Base-by-base conservation (phyloP, 495 filamentous ascomycete genomes). In the Trichoderma orchidacearum region DNA sequence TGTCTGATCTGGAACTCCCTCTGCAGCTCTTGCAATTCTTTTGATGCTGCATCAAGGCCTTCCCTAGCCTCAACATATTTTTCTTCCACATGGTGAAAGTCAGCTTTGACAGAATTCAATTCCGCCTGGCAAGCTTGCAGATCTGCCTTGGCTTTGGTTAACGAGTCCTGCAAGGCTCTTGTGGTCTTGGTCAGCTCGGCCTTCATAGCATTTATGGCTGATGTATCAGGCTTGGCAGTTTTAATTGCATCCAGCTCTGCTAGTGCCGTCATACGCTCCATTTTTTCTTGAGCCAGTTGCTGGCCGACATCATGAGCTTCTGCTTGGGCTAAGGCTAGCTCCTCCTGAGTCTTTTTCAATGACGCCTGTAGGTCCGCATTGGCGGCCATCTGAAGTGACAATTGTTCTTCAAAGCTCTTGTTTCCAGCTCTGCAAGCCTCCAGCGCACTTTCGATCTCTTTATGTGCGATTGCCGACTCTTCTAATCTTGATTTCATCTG, bases 211-310 rank as follows among this genome's bases (percentile, higher is more conserved):
- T 75, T 72, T 3, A 59, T 64, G 53, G 70, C 75, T 7, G 71
- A 71, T 5, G 76, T 78, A 54, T 81, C 77, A 8, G 75, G 69
- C 59, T 72, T 80, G 54, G 75, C 73, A 58, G 68, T 78, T 65
- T 71, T 71, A 30, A 69, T 59, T 35, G 73, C 75, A 35, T 81
- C 78, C 23, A 80, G 68, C 55, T 79, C 77, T 9, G 77, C 77
- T 64, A 75, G 74, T 13, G 77, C 72, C 36, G 70, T 71, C 27
- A 77, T 72, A 45, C 77, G 80, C 36, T 73, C 75, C 74, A 77
- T 76, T 65, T 79, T 80, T 57, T 78, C 75, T 36, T 70, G 63
- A 3, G 76, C 77, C 17, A 81, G 72, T 56, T 74, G 64, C 59
- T 76, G 68, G 55, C 69, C 69, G 41, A 80, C 60, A 6, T 65